Evolutionary conservation across 208 protist species (phyloP).

Genomic region (Leishmania major): DNA sequence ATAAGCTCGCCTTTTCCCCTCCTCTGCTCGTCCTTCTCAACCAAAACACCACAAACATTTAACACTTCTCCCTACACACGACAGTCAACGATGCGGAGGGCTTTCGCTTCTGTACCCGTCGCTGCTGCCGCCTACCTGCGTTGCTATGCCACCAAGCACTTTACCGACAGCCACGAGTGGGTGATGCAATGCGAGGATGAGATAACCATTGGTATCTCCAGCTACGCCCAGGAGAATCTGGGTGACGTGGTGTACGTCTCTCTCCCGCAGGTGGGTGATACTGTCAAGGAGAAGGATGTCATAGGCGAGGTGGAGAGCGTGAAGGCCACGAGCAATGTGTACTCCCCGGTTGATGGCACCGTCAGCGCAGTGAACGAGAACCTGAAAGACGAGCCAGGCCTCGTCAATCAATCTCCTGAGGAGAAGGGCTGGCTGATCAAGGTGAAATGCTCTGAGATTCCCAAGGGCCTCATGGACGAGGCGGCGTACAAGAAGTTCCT

Average conservation of each 20-base stretch:
- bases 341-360: conserved; percentile 85
- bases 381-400: conserved; percentile 81
- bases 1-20: not conserved
- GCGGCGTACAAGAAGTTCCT: conserved; percentile 90
- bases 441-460: conserved; percentile 75
- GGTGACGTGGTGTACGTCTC: conserved; percentile 93
- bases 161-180: conserved; percentile 93
- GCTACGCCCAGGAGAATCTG: conserved; percentile 89
- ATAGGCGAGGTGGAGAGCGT: conserved; percentile 93
- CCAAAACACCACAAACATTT: not conserved
- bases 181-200: conserved; percentile 59
- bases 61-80: not conserved
- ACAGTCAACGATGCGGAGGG: conserved; percentile 51
- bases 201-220: conserved; percentile 86
- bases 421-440: conserved; percentile 90
- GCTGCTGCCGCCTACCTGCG: conserved; percentile 44
- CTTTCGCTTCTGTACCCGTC: conserved; percentile 34
- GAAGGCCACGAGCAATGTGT: conserved; percentile 92
- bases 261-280: conserved; percentile 88
- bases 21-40: not conserved
- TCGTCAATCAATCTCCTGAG: conserved; percentile 89
- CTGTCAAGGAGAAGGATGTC: conserved; percentile 65
- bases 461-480: conserved; percentile 77
- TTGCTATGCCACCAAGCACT: conserved; percentile 74
- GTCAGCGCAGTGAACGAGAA: conserved; percentile 86